phyloP scores from a whole-genome alignment of 306 rosid species.

The Aeschynomene evenia region DNA sequence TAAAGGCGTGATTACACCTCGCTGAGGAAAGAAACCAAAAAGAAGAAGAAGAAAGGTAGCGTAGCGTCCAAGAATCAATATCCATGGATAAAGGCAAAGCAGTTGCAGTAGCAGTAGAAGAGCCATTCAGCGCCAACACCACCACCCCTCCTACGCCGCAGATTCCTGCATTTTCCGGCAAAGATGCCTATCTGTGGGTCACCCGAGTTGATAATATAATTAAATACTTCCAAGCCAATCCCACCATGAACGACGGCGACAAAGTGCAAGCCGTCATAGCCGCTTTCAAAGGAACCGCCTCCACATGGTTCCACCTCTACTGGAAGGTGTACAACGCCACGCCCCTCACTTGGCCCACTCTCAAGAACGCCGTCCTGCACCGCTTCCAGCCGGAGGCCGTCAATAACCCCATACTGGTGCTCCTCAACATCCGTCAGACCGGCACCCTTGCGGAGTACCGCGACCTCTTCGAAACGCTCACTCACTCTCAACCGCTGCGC shows the following conservation, averaged over 20 bases:
- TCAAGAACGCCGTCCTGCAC: not conserved
- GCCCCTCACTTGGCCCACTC: not conserved
- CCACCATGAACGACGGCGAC: not conserved
- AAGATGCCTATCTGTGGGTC: not conserved
- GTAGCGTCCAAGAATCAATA: too few species aligned
- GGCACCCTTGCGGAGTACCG: not conserved
- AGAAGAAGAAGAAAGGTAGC: too few species aligned
- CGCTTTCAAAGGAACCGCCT: not conserved
- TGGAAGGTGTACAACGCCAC: not conserved
- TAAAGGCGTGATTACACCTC: too few species aligned
- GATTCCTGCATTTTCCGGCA: not conserved
- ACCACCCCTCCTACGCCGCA: not conserved
- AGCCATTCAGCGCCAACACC: not conserved
- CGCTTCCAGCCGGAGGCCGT: not conserved
- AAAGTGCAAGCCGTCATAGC: not conserved
- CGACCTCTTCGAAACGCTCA: not conserved
- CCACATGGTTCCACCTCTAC: not conserved
- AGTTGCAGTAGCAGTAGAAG: not conserved
- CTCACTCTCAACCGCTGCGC: not conserved
- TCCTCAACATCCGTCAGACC: not conserved
- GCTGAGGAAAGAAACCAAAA: too few species aligned
- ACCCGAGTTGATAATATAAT: not conserved
- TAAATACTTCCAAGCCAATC: not conserved
- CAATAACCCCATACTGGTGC: not conserved
- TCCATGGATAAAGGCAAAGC: not conserved